Percentiles rank a stretch among this genome's conserved stretches.
phyloP scores from a whole-genome alignment of 164 flowering plant genomes.

The Pachysandra terminalis region DNA sequence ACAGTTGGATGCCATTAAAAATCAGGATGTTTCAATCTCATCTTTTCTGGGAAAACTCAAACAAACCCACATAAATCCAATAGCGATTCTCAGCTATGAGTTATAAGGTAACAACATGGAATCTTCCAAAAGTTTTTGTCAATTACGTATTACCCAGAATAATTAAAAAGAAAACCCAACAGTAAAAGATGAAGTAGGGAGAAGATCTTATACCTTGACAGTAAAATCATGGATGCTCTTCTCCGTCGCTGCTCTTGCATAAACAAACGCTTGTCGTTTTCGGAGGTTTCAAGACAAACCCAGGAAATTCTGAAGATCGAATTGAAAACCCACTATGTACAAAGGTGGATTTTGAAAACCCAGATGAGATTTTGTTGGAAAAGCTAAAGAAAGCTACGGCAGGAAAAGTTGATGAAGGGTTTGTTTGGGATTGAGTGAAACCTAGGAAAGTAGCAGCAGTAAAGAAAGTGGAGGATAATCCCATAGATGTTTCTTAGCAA shows the following conservation, averaged over 20 bases:
- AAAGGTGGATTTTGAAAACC: slow-evolving; percentile 43
- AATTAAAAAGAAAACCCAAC: neutral
- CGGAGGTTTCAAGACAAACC: slow-evolving; percentile 27
- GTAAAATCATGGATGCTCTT: slow-evolving; percentile 74
- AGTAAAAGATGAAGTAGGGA: neutral
- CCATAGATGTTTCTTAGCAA: no score
- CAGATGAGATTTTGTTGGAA: slow-evolving; percentile 32
- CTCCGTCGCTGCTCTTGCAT: slow-evolving; percentile 73
- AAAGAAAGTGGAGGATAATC: no score
- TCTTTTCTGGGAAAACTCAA: no score
- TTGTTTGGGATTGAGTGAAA: slow-evolving; percentile 19
- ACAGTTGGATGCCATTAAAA: no score
- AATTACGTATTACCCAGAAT: no score
- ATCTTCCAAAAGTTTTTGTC: no score
- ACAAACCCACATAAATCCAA: no score
- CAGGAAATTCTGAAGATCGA: slow-evolving; percentile 18
- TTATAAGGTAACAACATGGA: no score
- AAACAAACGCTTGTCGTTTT: slow-evolving; percentile 31
- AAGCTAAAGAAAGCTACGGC: slow-evolving; percentile 19
- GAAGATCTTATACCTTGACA: slow-evolving; percentile 57
- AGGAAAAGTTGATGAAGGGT: slow-evolving; percentile 17
- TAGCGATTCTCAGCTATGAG: no score
- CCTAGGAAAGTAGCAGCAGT: slow-evolving; percentile 16
- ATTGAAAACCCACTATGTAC: slow-evolving; percentile 37
- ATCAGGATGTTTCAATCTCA: no score